These are phyloP conservation scores for Xerocomellus intermedius DNA, from an alignment of 768 basidiomycete species.

Conservation along the genomic window DNA sequence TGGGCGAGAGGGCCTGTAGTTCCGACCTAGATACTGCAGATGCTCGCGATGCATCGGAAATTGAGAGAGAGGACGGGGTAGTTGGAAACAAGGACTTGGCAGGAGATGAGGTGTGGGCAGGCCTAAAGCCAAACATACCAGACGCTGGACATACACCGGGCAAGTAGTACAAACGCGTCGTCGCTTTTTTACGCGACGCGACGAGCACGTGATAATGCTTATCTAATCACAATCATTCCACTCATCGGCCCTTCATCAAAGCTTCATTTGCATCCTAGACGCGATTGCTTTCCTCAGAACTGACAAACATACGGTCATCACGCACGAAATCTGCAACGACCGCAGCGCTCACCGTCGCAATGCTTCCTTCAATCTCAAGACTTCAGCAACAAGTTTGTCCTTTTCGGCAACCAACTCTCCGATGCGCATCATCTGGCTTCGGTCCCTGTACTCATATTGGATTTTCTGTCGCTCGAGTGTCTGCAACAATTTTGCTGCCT, in stretches of 20 bases:
- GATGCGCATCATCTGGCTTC: conserved; percentile 23
- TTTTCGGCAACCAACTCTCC: conserved; percentile 19
- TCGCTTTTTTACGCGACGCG: conserved; percentile 25
- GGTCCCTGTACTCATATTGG: conserved; percentile 24
- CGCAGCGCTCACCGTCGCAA: conserved; percentile 15
- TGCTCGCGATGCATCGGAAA: conserved; percentile 39
- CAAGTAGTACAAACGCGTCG: conserved; percentile 11
- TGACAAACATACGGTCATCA: not conserved
- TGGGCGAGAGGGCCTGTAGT: conserved; percentile 46
- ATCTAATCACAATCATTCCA: conserved; percentile 18
- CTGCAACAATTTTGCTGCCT: conserved; percentile 16
- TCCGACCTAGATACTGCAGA: conserved; percentile 46
- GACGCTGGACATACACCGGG: not conserved
- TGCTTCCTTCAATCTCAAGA: conserved; percentile 14
- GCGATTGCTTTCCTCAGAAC: conserved; percentile 10
- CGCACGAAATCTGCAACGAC: not conserved
- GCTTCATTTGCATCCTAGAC: too few species aligned
- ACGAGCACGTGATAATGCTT: conserved; percentile 26
- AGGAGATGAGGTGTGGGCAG: conserved; percentile 49
- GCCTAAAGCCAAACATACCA: conserved; percentile 47
- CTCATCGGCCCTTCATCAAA: too few species aligned
- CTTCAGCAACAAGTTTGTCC: conserved; percentile 13
- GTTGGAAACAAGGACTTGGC: conserved; percentile 29
- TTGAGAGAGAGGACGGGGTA: conserved; percentile 5
- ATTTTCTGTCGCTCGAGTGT: conserved; percentile 22